phyloP scores from a whole-genome alignment of 352 stramenopile genomes.

The Globisporangium orthogonon region DNA sequence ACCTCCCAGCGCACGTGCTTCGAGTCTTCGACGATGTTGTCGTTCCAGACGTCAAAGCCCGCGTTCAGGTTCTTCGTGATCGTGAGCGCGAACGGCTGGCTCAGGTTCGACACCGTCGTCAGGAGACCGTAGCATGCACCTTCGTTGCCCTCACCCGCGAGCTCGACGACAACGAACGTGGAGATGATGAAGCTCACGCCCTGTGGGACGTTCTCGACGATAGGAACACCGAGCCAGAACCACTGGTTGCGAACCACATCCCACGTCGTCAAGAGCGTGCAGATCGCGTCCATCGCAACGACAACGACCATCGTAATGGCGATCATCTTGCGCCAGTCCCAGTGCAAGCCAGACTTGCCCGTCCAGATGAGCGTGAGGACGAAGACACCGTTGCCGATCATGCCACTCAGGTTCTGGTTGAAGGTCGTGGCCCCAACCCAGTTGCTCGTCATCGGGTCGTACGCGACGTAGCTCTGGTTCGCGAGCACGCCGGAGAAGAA shows the following conservation, averaged over 20 bases:
- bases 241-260: conserved; percentile 14
- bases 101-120: conserved; percentile 23
- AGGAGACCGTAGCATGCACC: conserved; percentile 23
- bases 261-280: conserved; percentile 19
- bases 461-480: conserved; percentile 14
- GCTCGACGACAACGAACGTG: conserved; percentile 20
- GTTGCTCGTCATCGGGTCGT: conserved; percentile 13
- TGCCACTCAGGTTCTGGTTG: conserved; percentile 10
- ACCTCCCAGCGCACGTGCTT: conserved; percentile 16
- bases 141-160: conserved; percentile 23
- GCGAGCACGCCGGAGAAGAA: not conserved
- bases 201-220: conserved; percentile 14
- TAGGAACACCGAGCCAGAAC: no score
- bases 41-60: conserved; percentile 14
- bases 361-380: conserved; percentile 10
- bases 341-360: conserved; percentile 20
- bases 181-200: conserved; percentile 23
- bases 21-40: conserved; percentile 14
- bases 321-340: conserved; percentile 20
- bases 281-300: conserved; percentile 13
- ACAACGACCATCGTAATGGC: conserved; percentile 8
- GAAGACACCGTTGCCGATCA: conserved; percentile 7
- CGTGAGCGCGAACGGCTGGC: conserved; percentile 14
- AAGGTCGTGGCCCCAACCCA: conserved; percentile 12
- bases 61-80: conserved; percentile 18